Base-by-base conservation (phyloP, 2,329 filamentous ascomycete species). In the Paraphoma chrysanthemicola region DNA sequence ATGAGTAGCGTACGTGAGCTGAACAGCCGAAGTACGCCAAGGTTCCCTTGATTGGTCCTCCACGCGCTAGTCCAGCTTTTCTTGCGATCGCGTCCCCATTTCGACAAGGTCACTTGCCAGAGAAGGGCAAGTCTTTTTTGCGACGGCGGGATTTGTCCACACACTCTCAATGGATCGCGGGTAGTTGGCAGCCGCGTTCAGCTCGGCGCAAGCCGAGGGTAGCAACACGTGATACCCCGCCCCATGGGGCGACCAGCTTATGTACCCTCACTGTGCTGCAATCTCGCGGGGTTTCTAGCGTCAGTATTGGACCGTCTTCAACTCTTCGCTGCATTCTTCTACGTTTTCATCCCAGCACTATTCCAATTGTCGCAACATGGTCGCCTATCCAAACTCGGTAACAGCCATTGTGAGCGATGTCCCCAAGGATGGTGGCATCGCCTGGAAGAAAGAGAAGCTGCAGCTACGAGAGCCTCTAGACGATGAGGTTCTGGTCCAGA, bases 401-500 rank as follows among this genome's bases (percentile, higher is more conserved):
- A 63, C 61, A 50, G 79, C 78, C 7, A 80, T 81, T 52, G 72
- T 81, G 29, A 72, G 67, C 53, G 69, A 73, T 33, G 72, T 74
- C 36, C 75, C 77, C 1, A 64, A 75, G 48, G 68, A 68, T 47
- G 71, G 76, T 41, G 64, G 72, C 14, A 43, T 60, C 2, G 69
- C 70, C 41, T 81, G 79, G 79, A 76, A 73, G 51, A 72, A 79
- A 61, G 74, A 77, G 45, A 69, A 76, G 14, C 71, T 80, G 11
- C 66, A 61, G 12, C 48, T 79, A 1, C 63, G 78, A 10, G 62
- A 75, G n/a, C 70, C 75, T 1, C 61, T 67, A 10, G 72, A 80
- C 1, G 79, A 83, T 30, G 84, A 86, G 67, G 69, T 85, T 1
- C 71, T 85, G 1, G 79, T 86, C 3, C 80, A 83, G 42, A 81